phyloP scores from a whole-genome alignment of 2,329 filamentous ascomycete species.

The Botrytis paeoniae region DNA sequence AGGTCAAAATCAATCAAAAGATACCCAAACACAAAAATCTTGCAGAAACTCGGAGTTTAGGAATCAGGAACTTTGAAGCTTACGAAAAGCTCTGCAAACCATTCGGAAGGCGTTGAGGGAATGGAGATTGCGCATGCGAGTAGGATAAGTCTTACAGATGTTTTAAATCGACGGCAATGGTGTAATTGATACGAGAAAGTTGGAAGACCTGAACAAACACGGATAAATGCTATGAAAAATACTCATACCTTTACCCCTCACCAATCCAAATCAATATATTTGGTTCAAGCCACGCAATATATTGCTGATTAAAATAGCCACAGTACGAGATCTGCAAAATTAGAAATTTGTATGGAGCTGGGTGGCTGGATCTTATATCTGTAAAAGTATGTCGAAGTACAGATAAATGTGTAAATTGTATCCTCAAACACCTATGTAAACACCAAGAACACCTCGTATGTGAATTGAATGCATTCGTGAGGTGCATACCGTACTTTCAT shows the following conservation, averaged over 20 bases:
- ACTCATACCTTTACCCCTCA: not conserved
- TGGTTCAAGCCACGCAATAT: constrained; percentile 14
- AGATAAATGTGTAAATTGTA: not conserved
- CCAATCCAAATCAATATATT: not conserved
- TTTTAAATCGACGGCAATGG: constrained; percentile 11
- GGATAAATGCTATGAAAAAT: constrained; percentile 1
- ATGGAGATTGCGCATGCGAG: not conserved
- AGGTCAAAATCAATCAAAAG: constrained; percentile 11
- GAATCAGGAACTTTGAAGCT: not conserved
- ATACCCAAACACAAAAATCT: constrained; percentile 11
- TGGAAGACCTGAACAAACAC: constrained; percentile 1
- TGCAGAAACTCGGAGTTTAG: constrained; percentile 6
- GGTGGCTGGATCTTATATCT: constrained; percentile 2
- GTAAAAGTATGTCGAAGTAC: not conserved
- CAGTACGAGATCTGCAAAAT: constrained; percentile 3
- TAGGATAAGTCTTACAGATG: constrained; percentile 8
- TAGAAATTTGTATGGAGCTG: not conserved
- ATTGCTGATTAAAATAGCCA: not conserved
- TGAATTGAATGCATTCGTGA: not conserved
- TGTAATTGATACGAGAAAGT: not conserved
- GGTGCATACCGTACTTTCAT: not conserved
- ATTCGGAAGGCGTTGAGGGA: not conserved
- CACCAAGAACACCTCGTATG: not conserved
- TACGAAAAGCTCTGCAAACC: not conserved
- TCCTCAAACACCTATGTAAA: not conserved